phyloP scores from a whole-genome alignment of 345 rosid species.

The Brassica cretica region DNA sequence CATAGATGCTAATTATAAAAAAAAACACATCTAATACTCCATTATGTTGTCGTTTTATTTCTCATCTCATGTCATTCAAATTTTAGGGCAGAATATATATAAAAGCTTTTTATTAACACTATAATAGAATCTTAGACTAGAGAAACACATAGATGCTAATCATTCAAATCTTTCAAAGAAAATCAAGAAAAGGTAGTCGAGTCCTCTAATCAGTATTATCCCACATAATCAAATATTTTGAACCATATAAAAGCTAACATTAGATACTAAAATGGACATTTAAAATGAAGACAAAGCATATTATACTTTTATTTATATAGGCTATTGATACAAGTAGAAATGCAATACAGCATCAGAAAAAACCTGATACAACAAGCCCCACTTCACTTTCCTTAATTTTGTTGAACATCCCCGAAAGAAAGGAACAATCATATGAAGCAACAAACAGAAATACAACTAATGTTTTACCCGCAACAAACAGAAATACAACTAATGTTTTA shows the following conservation, averaged over 20 bases:
- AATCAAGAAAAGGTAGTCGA: neutral
- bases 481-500: neutral
- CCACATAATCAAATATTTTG: neutral
- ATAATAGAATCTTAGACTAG: neutral
- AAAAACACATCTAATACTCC: neutral
- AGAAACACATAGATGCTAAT: neutral
- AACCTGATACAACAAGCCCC: constrained; percentile 16
- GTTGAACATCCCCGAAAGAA: neutral
- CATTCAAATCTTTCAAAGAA: neutral
- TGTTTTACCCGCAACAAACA: neutral
- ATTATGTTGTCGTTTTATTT: too few relatives aligned
- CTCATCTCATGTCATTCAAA: too few relatives aligned
- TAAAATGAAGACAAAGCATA: constrained; percentile 18
- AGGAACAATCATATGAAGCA: neutral
- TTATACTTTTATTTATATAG: neutral
- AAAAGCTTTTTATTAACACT: too few relatives aligned
- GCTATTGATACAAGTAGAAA: constrained; percentile 22
- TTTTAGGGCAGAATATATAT: too few relatives aligned
- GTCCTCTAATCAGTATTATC: neutral
- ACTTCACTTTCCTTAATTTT: neutral
- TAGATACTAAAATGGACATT: constrained; percentile 1
- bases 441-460: neutral
- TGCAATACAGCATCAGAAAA: constrained; percentile 26
- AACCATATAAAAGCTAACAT: neutral
- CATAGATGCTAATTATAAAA: too few relatives aligned